Percentiles rank a stretch among this genome's conserved stretches.
phyloP scores from a whole-genome alignment of 805 yeast genomes.

The Spencermartinsiella europaea region DNA sequence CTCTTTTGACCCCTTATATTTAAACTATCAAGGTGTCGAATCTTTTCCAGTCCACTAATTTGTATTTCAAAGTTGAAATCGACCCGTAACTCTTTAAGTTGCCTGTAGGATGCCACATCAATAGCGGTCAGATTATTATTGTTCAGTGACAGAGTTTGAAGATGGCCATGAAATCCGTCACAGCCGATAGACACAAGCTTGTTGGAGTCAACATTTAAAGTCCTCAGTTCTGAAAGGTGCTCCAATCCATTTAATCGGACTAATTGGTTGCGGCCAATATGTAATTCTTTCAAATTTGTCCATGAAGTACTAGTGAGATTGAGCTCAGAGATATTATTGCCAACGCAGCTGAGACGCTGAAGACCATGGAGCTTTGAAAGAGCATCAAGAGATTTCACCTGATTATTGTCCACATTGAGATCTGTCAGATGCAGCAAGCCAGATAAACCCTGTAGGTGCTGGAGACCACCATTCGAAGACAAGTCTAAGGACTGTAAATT shows the following conservation, averaged over 20 bases:
- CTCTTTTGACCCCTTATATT: background rate
- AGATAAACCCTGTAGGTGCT: constrained; percentile 19
- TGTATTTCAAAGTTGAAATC: constrained; percentile 20
- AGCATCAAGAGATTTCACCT: constrained; percentile 35
- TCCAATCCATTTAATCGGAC: constrained; percentile 25
- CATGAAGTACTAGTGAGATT: constrained; percentile 21
- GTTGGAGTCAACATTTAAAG: constrained; percentile 35
- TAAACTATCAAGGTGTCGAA: background rate
- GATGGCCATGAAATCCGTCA: constrained; percentile 24
- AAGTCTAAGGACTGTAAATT: constrained; percentile 35
- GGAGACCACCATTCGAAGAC: background rate
- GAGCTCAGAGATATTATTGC: constrained; percentile 23
- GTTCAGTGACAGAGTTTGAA: constrained; percentile 37
- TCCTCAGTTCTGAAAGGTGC: constrained; percentile 30
- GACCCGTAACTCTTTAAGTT: constrained; percentile 14
- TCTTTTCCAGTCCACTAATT: background rate
- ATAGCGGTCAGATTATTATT: constrained; percentile 33
- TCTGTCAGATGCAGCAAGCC: constrained; percentile 37
- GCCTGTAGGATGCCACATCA: constrained; percentile 24
- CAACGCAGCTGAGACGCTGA: constrained; percentile 22
- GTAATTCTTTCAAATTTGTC: constrained; percentile 24
- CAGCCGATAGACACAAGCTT: constrained; percentile 27
- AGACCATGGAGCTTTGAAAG: constrained; percentile 36
- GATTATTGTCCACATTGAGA: constrained; percentile 38
- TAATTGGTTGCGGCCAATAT: constrained; percentile 23